Base-by-base conservation (phyloP, 441 rosid species). In the Populus hybrid region DNA sequence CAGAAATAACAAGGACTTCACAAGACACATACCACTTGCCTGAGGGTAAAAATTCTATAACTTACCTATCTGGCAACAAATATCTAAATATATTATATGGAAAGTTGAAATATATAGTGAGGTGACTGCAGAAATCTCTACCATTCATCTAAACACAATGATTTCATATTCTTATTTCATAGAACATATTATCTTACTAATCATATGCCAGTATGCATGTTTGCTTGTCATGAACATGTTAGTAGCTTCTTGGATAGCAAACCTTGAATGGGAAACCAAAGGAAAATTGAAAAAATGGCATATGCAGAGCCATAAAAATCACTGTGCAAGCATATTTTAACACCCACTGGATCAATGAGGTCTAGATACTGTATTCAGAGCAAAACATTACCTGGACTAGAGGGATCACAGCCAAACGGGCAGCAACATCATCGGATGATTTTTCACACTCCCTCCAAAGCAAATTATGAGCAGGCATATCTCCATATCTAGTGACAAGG, bases 401-500 rank as follows among this genome's bases (percentile, higher is more conserved):
- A 12, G 99, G 97, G 78, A 95, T 93, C 42, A 86, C 92, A 54
- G 98, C 98, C 85, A 95, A 80, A 30, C 97, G 91, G 35, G 95
- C 98, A 82, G 96, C 93, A 76, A 95, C 96, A 74, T 87, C 83
- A 72, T 89, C 89, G 1, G 96, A 89, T 75, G 98, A 84, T 83
- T 91, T 95, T 85, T 91, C 86, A 68, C 99, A 92, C 81, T 95
- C 96, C 74, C 89, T 91, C 97, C 96, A 93, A 10, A 95, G 87
- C 87, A 95, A 80, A 84, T 90, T 89, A 88, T 93, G 97, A 76
- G 98, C 97, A 72, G 96, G 95, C 85, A 95, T 89, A 88, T 93
- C 99, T 77, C 98, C 98, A 83, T 91, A 95, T 74, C 97, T 95
- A 77, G 70, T 75, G 18, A 73, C 61, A 66, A 66, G 30, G 42